phyloP scores from a whole-genome alignment of 106 monocot genomes.

The Vanilla planifolia region DNA sequence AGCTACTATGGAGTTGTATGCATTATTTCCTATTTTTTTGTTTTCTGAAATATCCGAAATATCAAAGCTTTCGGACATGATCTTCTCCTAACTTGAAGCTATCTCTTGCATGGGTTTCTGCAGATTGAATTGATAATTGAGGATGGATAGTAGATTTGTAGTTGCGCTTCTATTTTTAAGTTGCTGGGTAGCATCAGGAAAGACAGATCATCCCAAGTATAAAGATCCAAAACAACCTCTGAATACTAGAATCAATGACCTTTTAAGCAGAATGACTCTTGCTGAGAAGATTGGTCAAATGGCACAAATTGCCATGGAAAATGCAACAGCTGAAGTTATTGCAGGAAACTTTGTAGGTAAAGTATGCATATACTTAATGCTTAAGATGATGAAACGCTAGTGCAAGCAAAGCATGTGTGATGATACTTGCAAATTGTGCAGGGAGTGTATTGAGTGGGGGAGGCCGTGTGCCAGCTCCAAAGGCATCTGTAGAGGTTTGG shows the following conservation, averaged over 20 bases:
- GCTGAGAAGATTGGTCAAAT: constrained; percentile 46
- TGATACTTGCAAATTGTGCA: constrained; percentile 6
- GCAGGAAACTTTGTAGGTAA: constrained; percentile 30
- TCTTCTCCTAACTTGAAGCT: no score
- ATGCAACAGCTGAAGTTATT: constrained; percentile 28
- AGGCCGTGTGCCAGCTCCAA: constrained; percentile 45
- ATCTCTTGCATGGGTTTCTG: no score
- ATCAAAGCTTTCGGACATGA: no score
- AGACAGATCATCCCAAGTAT: constrained; percentile 16
- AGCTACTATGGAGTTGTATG: no score
- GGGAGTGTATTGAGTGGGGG: constrained; percentile 71
- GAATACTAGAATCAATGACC: constrained; percentile 18
- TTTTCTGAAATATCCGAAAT: no score
- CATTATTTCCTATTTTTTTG: no score
- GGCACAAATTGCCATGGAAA: constrained; percentile 27
- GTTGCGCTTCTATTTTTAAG: constrained; percentile 6
- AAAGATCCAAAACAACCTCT: constrained; percentile 33
- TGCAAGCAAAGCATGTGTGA: neutral
- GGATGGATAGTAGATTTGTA: neutral
- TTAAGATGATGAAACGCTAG: neutral
- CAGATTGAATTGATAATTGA: neutral
- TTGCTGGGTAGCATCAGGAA: constrained; percentile 3
- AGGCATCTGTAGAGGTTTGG: constrained; percentile 33
- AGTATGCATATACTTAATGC: neutral
- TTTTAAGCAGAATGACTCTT: constrained; percentile 37